phyloP scores from a whole-genome alignment of 345 rosid genomes.

The Orychophragmus violaceus region DNA sequence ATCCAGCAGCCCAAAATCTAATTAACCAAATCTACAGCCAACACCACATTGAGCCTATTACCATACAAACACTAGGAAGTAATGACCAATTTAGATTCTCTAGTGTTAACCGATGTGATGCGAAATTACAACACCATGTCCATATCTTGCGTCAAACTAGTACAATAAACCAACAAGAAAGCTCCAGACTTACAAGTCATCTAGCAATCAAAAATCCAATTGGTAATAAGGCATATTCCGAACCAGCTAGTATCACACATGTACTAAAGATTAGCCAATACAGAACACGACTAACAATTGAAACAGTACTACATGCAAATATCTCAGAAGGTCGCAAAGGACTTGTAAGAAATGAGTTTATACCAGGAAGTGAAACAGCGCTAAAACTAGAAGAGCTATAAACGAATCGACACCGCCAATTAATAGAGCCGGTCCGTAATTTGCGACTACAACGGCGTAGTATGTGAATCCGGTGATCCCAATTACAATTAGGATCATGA shows the following conservation, averaged over 20 bases:
- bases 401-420: slow-evolving; percentile 50
- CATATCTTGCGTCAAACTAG: neutral
- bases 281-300: neutral
- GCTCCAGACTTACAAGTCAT: neutral
- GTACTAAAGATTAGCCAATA: neutral
- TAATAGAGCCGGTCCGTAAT: slow-evolving; percentile 64
- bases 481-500: slow-evolving; percentile 60
- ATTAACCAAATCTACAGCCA: neutral
- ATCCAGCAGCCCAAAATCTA: neutral
- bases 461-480: slow-evolving; percentile 60
- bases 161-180: too few species aligned
- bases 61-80: neutral
- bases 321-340: neutral
- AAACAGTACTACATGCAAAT: neutral
- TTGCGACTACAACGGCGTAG: slow-evolving; percentile 48
- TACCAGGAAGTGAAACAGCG: slow-evolving; percentile 62
- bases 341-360: neutral
- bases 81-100: neutral
- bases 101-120: neutral
- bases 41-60: neutral
- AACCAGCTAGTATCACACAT: neutral
- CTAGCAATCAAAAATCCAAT: neutral
- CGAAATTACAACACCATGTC: neutral
- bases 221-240: too few species aligned
- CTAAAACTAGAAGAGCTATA: slow-evolving; percentile 37